Evolutionary conservation across 768 basidiomycete genomes (phyloP), one percentile per base, ranked within the genome.

Genomic region (Collybia nuda): DNA sequence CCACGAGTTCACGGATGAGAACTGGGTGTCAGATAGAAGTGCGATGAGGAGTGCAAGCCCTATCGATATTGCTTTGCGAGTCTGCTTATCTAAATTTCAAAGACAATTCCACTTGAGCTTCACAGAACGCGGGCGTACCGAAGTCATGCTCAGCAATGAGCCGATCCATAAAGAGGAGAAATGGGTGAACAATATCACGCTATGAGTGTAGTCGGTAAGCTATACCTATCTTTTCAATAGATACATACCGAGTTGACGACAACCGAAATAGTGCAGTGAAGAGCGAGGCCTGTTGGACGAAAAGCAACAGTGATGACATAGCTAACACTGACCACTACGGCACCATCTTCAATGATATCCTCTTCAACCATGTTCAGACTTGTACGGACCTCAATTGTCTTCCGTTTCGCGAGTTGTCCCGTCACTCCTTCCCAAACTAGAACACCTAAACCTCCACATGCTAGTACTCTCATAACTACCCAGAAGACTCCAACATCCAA

Each of bases 401-500:
- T 77, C 57, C 75, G 76, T 58, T 76, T 82, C 43, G 71, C 69
- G 53, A 81, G 61, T 59, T 83, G 76, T 3, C 80, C 79, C 0
- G 80, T 82, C 42, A 72, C 52, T 1, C 68, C 75, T 53, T 84
- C 82, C 84, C 86, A 84, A 17, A 80, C 66, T 40, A 88, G 56
- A 38, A 81, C 76, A 17, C 80, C 83, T 47, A 88, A 58, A n/a
- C 80, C 85, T n/a, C 82, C 86, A 56, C 83, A 81, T 2, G 85
- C 86, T 46, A 91, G 71, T 43, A 89, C 76, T 54, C 87, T 73
- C 71, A 90, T 84, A 28, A 86, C 73, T 12, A 89, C 73, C 90
- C 88, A 91, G 60, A 90, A 85, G 7, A 86, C 78, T 6, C 85
- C 84, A 18, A 85, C 79, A 63, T 88, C 84, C 35, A 78, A 77